Base-by-base conservation (phyloP, 768 basidiomycete genomes). In the Asterophora lycoperdoides region DNA sequence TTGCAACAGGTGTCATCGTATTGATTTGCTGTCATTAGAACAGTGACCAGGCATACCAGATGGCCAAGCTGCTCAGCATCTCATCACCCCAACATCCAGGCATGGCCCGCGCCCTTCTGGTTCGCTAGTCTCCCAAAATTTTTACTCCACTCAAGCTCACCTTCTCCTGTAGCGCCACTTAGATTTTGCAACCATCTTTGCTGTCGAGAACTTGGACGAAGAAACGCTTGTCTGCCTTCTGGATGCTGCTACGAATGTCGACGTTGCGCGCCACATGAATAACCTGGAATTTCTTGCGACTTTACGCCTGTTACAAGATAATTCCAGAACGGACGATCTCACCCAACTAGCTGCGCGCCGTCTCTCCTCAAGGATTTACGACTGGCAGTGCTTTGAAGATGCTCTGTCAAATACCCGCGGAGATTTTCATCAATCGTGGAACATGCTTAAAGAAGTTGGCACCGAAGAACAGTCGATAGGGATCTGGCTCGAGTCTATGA, bases 401-500 rank as follows among this genome's bases (percentile, higher is more conserved):
- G 77, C 81, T 1, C 67, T 90, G 5, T 72, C 71, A 2, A 80
- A 80, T 55, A 62, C 75, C 0, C 68, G 71, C 1, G 78, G 72
- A 10, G 71, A 86, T 52, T 81, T 83, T 56, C 44, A 56, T 1
- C 62, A 62, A 5, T 73, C 79, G n/a, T 73, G 72, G 11, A 61
- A 53, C 4, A 74, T 83, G 57, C 63, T 90, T 18, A 77, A 75
- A 51, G 83, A 88, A 29, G 68, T 88, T 11, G 76, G 80, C 9
- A 63, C 69, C 1, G 83, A 84, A 41, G 88, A 89, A 54, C 75
- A 78, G 48, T 76, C 85, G 1, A 72, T 84, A 44, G 88, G 87
- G 5, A 81, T 84, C 39, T 88, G 83, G 83, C 67, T 90, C 10
- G 80, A 78, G 46, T 83, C 80, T 8, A 80, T 89, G 76, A 70